Evolutionary conservation across 2,329 filamentous ascomycete genomes (phyloP).

Genomic region (Xylaria arbuscula): DNA sequence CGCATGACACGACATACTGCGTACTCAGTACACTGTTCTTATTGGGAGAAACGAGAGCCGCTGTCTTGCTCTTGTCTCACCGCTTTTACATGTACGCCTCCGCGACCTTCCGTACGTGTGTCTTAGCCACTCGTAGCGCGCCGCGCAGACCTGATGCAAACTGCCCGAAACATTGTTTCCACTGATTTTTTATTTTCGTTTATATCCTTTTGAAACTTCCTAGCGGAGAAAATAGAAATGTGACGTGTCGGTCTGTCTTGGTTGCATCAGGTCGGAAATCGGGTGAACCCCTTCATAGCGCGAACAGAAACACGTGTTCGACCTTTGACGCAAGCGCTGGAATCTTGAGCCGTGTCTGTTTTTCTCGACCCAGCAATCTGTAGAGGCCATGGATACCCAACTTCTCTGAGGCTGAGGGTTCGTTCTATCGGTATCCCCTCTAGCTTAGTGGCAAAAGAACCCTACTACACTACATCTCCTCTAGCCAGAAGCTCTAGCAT

Average conservation of each 20-base stretch:
- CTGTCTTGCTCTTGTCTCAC: slow-evolving; percentile 19
- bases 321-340: slow-evolving; percentile 3
- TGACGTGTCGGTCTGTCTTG: slow-evolving; percentile 25
- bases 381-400: not conserved
- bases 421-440: not conserved
- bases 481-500: no score
- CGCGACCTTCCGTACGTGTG: not conserved
- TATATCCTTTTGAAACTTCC: not conserved
- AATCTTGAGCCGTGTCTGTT: not conserved
- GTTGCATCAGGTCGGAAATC: not conserved
- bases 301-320: slow-evolving; percentile 27
- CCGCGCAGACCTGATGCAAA: slow-evolving; percentile 8
- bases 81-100: slow-evolving; percentile 31
- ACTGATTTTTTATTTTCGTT: not conserved
- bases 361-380: not conserved
- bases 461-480: not conserved
- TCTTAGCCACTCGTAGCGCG: not conserved
- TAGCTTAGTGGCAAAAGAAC: not conserved
- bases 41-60: not conserved
- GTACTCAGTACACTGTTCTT: not conserved
- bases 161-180: not conserved
- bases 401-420: not conserved
- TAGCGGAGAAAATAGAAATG: not conserved
- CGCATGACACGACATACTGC: slow-evolving; percentile 4
- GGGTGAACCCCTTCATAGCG: not conserved